Conservation (phyloP, 345 rosid genomes). For the Aethionema arabicum region DNA sequence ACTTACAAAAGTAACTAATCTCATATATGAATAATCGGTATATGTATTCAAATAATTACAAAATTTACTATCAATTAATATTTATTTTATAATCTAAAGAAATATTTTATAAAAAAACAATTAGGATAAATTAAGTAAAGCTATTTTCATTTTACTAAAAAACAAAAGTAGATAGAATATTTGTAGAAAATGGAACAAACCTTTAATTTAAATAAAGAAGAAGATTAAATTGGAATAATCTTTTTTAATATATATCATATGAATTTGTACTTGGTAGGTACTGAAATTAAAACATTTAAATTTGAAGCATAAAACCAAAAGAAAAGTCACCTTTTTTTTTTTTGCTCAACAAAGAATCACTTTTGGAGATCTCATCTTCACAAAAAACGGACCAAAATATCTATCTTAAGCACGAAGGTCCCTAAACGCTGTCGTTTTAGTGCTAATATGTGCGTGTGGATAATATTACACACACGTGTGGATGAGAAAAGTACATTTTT, state of each 20-base stretch:
- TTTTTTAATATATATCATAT: too few relatives aligned
- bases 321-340: slow-evolving; percentile 1
- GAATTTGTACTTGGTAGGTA: slow-evolving; percentile 1
- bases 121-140: background rate
- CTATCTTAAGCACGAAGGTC: slow-evolving; percentile 30
- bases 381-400: background rate
- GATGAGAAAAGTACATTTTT: background rate
- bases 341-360: slow-evolving; percentile 25
- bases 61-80: too few relatives aligned
- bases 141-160: too few relatives aligned
- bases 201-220: background rate
- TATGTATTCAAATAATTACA: too few relatives aligned
- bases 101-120: background rate
- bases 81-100: too few relatives aligned
- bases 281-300: slow-evolving; percentile 16
- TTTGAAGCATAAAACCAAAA: background rate
- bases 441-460: slow-evolving; percentile 23
- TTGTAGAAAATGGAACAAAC: background rate
- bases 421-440: slow-evolving; percentile 22
- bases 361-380: slow-evolving; percentile 14
- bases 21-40: too few relatives aligned
- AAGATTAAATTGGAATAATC: too few relatives aligned
- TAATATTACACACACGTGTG: slow-evolving; percentile 27
- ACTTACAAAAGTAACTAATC: too few relatives aligned
- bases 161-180: too few relatives aligned